A percentile compares a stretch with the other conserved stretches of the same genome.
Conservation (phyloP, 1,284 basidiomycete genomes). For the Spongispora temasekensis region DNA sequence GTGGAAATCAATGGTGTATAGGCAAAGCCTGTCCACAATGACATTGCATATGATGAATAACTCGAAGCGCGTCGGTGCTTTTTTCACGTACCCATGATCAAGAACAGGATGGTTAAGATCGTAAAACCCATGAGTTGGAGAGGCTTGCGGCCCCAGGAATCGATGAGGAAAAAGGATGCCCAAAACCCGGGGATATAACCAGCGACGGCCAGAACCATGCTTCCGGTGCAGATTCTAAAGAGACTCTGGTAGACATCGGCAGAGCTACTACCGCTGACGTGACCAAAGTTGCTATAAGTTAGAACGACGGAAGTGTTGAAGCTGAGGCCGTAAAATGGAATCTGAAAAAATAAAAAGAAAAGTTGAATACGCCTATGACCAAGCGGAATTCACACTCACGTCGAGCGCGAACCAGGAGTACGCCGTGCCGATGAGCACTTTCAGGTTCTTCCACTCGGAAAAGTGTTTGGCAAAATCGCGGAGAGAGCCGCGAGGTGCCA, state of each 20-base stretch:
- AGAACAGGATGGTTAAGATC: slow-evolving; percentile 53
- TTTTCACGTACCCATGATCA: slow-evolving; percentile 45
- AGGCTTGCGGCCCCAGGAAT: slow-evolving; percentile 52
- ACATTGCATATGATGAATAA: too few relatives aligned
- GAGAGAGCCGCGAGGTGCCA: slow-evolving; percentile 48
- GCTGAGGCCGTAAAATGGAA: slow-evolving; percentile 63
- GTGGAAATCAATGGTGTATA: slow-evolving; percentile 56
- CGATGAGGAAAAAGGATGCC: slow-evolving; percentile 50
- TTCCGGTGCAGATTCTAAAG: slow-evolving; percentile 35
- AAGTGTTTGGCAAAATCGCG: slow-evolving; percentile 52
- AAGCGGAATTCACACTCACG: slow-evolving; percentile 22
- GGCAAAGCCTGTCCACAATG: slow-evolving; percentile 60
- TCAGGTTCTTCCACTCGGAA: slow-evolving; percentile 45
- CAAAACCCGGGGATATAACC: slow-evolving; percentile 57
- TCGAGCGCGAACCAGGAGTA: slow-evolving; percentile 71
- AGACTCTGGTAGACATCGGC: slow-evolving; percentile 33
- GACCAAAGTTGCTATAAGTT: slow-evolving; percentile 34
- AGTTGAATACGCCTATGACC: background rate
- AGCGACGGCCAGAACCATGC: slow-evolving; percentile 50
- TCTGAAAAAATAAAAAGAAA: too few relatives aligned
- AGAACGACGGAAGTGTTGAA: slow-evolving; percentile 56
- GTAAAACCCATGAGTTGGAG: slow-evolving; percentile 63
- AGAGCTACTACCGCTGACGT: slow-evolving; percentile 17
- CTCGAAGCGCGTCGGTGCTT: background rate
- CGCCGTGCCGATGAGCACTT: slow-evolving; percentile 47